Conservation (phyloP, 495 filamentous ascomycete genomes). For the Xylaria grammica region DNA sequence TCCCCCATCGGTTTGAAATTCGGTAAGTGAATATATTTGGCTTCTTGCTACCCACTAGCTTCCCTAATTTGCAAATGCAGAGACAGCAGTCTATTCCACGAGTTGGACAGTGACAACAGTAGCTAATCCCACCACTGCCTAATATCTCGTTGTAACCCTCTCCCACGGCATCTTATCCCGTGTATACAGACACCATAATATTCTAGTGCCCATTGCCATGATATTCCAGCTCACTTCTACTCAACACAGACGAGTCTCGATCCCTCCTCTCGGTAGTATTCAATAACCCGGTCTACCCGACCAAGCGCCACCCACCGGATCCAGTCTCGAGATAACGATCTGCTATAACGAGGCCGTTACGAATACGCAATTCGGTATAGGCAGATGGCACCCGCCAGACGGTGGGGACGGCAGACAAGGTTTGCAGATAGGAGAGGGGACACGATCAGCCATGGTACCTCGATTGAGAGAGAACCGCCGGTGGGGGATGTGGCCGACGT, state of each 20-base stretch:
- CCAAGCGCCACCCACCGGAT: not conserved
- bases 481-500: not conserved
- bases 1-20: no score
- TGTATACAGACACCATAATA: not conserved
- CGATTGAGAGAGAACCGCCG: not conserved
- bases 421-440: not conserved
- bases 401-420: not conserved
- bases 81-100: no score
- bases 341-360: not conserved
- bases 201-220: not conserved
- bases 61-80: no score
- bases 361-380: not conserved
- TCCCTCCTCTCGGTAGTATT: not conserved
- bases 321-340: not conserved
- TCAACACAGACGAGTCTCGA: not conserved
- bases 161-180: not conserved
- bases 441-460: not conserved
- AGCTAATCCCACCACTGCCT: no score
- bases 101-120: no score
- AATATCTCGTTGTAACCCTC: not conserved
- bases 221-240: constrained; percentile 11
- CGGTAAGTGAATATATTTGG: no score
- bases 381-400: not conserved
- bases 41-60: no score
- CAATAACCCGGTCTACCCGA: not conserved